Evolutionary conservation across 257 asterid genomes (phyloP).

Genomic region (Nicotiana undulata): DNA sequence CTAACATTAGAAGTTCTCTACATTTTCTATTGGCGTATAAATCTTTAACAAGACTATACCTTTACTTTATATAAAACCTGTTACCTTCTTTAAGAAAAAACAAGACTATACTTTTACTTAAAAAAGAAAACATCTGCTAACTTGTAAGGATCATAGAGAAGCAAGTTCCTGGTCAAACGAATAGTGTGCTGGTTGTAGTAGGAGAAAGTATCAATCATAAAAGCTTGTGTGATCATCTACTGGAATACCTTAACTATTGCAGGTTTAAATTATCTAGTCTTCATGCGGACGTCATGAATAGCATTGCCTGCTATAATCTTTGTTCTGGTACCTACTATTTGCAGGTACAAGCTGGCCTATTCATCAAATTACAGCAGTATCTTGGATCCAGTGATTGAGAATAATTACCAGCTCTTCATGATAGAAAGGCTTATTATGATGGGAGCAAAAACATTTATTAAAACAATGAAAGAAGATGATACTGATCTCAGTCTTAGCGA

Average conservation of each 20-base stretch:
- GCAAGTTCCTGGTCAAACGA: neutral
- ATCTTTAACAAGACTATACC: neutral
- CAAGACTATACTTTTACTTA: neutral
- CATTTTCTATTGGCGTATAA: neutral
- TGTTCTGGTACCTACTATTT: constrained; percentile 7
- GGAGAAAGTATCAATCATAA: neutral
- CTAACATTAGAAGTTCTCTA: neutral
- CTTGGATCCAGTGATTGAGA: constrained; percentile 68
- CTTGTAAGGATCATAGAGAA: neutral
- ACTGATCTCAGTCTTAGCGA: constrained; percentile 76
- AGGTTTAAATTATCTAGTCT: neutral
- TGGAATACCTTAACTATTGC: neutral
- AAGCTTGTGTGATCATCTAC: neutral
- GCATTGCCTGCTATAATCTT: neutral
- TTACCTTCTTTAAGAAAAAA: too few species aligned
- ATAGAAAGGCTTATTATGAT: constrained; percentile 72
- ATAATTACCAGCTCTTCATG: constrained; percentile 87
- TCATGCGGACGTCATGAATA: neutral
- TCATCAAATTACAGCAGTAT: constrained; percentile 71
- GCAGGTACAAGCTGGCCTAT: constrained; percentile 83
- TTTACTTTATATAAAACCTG: too few species aligned
- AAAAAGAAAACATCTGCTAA: neutral
- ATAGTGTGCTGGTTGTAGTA: neutral
- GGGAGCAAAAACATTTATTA: constrained; percentile 73
- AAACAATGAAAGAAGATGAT: constrained; percentile 61